These are phyloP conservation scores for Colletotrichum acutatum DNA, from an alignment of 2,329 filamentous ascomycete genomes.

Conservation along the genomic window DNA sequence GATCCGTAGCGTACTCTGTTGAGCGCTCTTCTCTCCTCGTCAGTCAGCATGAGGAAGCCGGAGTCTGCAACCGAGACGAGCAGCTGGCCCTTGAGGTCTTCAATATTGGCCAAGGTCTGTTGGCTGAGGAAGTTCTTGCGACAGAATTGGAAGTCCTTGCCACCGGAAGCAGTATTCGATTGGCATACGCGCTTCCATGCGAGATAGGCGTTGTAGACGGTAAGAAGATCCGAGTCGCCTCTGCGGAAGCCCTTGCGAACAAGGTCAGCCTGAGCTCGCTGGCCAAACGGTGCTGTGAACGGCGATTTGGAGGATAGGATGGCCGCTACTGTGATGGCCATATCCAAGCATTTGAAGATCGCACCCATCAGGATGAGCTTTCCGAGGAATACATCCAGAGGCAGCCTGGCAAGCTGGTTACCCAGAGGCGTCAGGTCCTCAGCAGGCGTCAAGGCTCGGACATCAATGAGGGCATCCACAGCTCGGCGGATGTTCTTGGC, in stretches of 20 bases:
- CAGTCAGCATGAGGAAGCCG: slow-evolving; percentile 80
- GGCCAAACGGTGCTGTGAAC: slow-evolving; percentile 87
- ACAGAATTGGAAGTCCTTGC: slow-evolving; percentile 89
- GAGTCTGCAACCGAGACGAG: slow-evolving; percentile 87
- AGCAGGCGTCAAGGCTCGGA: slow-evolving; percentile 82
- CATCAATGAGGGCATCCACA: slow-evolving; percentile 92
- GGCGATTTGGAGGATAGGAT: slow-evolving; percentile 95
- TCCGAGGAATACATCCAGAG: slow-evolving; percentile 92
- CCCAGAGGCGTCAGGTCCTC: slow-evolving; percentile 92
- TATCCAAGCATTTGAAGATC: slow-evolving; percentile 92
- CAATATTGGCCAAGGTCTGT: slow-evolving; percentile 91
- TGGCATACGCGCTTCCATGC: slow-evolving; percentile 88
- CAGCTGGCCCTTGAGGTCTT: slow-evolving; percentile 94
- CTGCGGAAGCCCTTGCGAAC: slow-evolving; percentile 83
- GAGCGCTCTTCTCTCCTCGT: slow-evolving; percentile 76
- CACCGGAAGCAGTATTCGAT: slow-evolving; percentile 63
- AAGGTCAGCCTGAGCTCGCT: slow-evolving; percentile 83
- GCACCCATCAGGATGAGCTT: slow-evolving; percentile 90
- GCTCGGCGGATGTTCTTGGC: slow-evolving; percentile 93
- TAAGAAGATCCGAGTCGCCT: slow-evolving; percentile 91
- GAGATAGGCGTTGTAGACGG: slow-evolving; percentile 92
- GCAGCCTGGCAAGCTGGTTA: slow-evolving; percentile 85
- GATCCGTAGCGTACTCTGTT: slow-evolving; percentile 73
- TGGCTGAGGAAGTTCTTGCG: slow-evolving; percentile 92
- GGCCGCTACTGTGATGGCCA: slow-evolving; percentile 89